A percentile compares a stretch with the other conserved stretches of the same genome.
Evolutionary conservation across 2,329 filamentous ascomycete species (phyloP).

Genomic region (Cercospora beticola): DNA sequence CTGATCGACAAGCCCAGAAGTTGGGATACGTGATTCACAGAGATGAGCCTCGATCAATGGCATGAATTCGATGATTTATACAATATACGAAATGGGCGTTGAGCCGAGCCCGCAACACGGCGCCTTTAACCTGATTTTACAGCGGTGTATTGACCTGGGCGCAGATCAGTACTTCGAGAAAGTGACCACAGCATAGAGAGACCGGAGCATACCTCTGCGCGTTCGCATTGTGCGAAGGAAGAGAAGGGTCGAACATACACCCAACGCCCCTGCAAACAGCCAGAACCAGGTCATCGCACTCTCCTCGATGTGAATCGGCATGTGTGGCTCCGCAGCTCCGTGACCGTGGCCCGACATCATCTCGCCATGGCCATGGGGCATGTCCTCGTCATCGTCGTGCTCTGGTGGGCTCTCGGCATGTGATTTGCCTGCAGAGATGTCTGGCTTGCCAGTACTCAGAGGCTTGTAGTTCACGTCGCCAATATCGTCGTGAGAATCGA

Average conservation of each 20-base stretch:
- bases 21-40: background rate
- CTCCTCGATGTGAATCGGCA: constrained; percentile 6
- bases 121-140: background rate
- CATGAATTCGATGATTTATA: background rate
- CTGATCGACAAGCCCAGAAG: background rate
- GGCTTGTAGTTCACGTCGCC: constrained; percentile 15
- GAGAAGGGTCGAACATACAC: background rate
- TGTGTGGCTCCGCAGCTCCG: background rate
- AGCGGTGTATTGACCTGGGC: background rate
- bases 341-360: constrained; percentile 8
- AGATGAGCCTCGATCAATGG: background rate
- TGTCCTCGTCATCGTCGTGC: background rate
- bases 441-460: background rate
- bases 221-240: background rate
- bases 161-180: background rate
- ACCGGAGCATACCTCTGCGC: background rate
- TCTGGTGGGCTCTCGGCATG: background rate
- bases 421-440: background rate
- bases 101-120: background rate
- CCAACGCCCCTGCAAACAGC: background rate
- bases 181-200: background rate
- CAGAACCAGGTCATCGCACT: constrained; percentile 14
- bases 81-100: background rate
- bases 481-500: constrained; percentile 12
- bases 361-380: background rate